These are phyloP conservation scores for Astrothelium subdiscretum DNA, from an alignment of 495 filamentous ascomycete species.

Conservation along the genomic window DNA sequence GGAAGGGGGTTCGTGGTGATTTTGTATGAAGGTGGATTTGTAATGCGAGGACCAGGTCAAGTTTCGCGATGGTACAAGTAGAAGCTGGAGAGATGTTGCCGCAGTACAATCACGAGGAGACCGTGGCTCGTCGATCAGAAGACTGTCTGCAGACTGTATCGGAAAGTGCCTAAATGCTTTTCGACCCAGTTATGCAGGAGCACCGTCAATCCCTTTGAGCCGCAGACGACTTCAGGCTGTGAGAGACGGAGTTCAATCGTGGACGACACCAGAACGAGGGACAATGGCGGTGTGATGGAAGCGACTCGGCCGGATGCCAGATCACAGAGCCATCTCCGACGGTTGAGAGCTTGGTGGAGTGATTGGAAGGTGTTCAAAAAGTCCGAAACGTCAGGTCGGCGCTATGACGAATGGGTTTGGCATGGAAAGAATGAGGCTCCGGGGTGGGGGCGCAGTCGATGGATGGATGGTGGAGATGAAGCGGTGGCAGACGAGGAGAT, in stretches of 20 bases:
- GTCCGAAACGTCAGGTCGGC: not conserved
- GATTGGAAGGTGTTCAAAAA: not conserved
- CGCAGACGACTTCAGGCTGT: not conserved
- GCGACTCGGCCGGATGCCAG: not conserved
- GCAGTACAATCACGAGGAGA: not conserved
- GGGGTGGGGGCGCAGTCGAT: not conserved
- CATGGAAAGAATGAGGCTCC: not conserved
- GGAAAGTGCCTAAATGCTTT: not conserved
- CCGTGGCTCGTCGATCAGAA: not conserved
- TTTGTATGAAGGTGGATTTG: slow-evolving; percentile 1
- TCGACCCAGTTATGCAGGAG: not conserved
- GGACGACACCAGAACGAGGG: not conserved
- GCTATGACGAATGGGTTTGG: not conserved
- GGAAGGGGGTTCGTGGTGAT: not conserved
- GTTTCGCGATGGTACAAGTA: not conserved
- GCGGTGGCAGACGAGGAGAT: not conserved
- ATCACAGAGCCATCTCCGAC: not conserved
- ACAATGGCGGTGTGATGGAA: not conserved
- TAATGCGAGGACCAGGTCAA: not conserved
- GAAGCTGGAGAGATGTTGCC: not conserved
- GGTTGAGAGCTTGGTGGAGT: not conserved
- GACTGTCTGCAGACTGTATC: not conserved
- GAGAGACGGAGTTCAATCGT: not conserved
- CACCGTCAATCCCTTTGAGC: not conserved
- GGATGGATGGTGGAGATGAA: not conserved